Conservation (phyloP, 805 yeast genomes). For the Metschnikowia lachancei region DNA sequence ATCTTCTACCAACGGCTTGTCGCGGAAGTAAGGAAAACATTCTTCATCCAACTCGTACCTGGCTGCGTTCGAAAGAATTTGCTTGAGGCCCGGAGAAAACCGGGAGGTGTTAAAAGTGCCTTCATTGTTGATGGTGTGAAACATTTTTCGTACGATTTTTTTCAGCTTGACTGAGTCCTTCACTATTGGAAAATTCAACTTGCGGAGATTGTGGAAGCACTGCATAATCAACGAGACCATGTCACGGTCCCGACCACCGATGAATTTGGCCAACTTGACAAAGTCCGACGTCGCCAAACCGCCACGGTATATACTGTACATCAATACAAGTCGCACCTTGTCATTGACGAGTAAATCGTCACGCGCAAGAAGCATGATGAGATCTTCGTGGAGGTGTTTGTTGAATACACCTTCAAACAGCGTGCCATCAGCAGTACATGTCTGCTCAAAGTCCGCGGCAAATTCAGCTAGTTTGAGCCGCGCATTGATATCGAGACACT, state of each 20-base stretch:
- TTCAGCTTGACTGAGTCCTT: conserved; percentile 41
- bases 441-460: conserved; percentile 83
- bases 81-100: conserved; percentile 66
- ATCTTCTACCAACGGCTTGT: conserved; percentile 60
- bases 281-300: conserved; percentile 77
- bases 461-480: conserved; percentile 58
- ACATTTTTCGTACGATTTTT: conserved; percentile 47
- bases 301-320: conserved; percentile 78
- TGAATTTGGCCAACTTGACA: conserved; percentile 59
- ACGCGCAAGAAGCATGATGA: conserved; percentile 54
- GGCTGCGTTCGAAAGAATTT: conserved; percentile 51
- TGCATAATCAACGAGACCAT: conserved; percentile 58
- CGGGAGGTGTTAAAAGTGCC: conserved; percentile 65
- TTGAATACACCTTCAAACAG: conserved; percentile 65
- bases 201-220: conserved; percentile 40
- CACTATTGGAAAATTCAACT: conserved; percentile 56
- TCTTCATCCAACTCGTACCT: conserved; percentile 53
- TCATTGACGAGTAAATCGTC: conserved; percentile 55
- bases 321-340: conserved; percentile 68
- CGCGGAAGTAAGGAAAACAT: conserved; percentile 71
- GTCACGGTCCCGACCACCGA: conserved; percentile 43
- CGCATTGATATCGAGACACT: conserved; percentile 60
- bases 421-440: conserved; percentile 68
- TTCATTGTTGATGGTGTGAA: conserved; percentile 54
- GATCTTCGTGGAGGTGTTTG: conserved; percentile 57